Percentiles rank a stretch among this genome's conserved stretches.
These are phyloP conservation scores for Alternaria ethzedia DNA, from an alignment of 2,329 filamentous ascomycete species.

Conservation along the genomic window DNA sequence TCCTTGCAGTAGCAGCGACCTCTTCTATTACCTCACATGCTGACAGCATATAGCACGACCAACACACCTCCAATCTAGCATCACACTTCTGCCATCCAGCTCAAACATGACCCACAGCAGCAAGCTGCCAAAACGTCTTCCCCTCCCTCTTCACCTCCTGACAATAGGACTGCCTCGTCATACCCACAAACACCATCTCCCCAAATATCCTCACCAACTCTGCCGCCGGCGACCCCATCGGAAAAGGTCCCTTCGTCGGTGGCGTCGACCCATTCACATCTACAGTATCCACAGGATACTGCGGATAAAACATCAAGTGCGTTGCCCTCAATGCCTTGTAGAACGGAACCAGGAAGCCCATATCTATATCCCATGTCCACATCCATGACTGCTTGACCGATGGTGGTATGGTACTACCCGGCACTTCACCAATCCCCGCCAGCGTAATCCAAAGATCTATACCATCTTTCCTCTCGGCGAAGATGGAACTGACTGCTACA, in stretches of 20 bases:
- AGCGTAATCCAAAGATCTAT: neutral
- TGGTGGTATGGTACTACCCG: neutral
- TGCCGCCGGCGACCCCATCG: neutral
- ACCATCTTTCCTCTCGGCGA: neutral
- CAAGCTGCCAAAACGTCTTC: conserved; percentile 4
- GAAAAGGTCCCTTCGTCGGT: neutral
- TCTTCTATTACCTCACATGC: neutral
- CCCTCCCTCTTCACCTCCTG: neutral
- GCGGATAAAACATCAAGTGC: neutral
- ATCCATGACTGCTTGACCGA: neutral
- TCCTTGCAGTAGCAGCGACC: no score
- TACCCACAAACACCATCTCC: neutral
- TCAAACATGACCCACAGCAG: conserved; percentile 2
- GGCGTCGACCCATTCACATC: neutral
- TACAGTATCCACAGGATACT: neutral
- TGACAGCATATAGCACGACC: neutral
- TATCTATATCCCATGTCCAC: neutral
- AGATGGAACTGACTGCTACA: neutral
- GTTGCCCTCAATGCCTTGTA: neutral
- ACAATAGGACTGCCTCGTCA: neutral
- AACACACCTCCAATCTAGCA: neutral
- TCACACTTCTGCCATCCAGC: neutral
- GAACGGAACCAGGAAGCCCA: neutral
- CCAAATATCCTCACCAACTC: neutral
- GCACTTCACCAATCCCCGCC: neutral